phyloP scores from a whole-genome alignment of 768 basidiomycete genomes.

The Cantharellus cinnabarinus region DNA sequence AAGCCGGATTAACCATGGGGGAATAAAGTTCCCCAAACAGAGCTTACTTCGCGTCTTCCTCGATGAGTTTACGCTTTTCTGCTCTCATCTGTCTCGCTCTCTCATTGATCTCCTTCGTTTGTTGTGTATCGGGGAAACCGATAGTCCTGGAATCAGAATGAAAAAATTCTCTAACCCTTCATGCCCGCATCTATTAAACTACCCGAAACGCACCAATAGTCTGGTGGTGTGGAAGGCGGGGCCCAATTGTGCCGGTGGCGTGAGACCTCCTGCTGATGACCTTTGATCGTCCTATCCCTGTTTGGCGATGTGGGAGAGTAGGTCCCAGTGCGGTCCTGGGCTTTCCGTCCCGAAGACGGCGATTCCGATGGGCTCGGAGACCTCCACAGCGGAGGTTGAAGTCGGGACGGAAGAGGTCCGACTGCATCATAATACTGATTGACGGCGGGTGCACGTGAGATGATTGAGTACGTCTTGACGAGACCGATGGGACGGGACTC shows the following conservation, averaged over 20 bases:
- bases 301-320: constrained; percentile 13
- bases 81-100: constrained; percentile 51
- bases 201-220: constrained; percentile 32
- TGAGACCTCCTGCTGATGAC: constrained; percentile 53
- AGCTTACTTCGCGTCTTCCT: constrained; percentile 35
- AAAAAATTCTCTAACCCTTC: too few species aligned
- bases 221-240: constrained; percentile 55
- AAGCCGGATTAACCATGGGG: background rate
- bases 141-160: constrained; percentile 28
- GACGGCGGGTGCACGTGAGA: background rate
- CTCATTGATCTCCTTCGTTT: constrained; percentile 53
- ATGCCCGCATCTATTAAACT: background rate
- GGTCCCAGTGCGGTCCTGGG: constrained; percentile 10
- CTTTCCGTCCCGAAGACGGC: background rate
- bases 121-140: constrained; percentile 75
- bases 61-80: constrained; percentile 38
- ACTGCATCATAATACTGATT: constrained; percentile 59
- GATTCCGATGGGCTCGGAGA: constrained; percentile 26
- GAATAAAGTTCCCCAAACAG: background rate
- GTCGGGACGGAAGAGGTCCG: constrained; percentile 44
- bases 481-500: constrained; percentile 10
- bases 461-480: background rate
- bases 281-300: constrained; percentile 12
- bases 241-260: constrained; percentile 55
- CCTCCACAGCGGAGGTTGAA: constrained; percentile 55